Evolutionary conservation across 192 early-diverging fungal species (phyloP), one percentile per base, ranked within the genome.

Genomic region (Dissophora ornata): DNA sequence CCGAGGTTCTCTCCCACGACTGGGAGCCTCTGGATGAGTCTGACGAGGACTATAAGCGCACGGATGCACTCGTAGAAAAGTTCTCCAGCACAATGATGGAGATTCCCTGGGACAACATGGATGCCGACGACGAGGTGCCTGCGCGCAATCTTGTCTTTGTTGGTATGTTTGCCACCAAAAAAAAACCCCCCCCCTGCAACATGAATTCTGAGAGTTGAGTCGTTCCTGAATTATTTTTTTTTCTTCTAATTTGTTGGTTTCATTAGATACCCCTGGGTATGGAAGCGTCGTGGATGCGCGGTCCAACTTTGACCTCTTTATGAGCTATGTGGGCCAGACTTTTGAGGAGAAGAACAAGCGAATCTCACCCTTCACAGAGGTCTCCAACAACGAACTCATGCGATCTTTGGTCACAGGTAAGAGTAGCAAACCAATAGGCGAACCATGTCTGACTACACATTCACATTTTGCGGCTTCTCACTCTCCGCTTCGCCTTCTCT

Each of bases 61-160:
- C 73, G 9, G 73, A 67, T 16, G 30, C 45, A 0, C 64, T 77
- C 7, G 30, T 61, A 3, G 73, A 77, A 62, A 77, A 67, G 53
- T 61, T 67, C 32, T 67, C 73, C 16, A 67, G 64, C 30, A 77
- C 73, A 19, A 77, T 77, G 73, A 77, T 77, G 73, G 73, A 77
- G 59, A 77, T 77, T 48, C 73, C 73, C 2, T 77, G 73, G 73
- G 64, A 77, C 40, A 67, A 77, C 47, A 77, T 77, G 73, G 73
- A 77, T 51, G 57, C 63, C 1, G 73, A 77, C 48, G 73, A 77
- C 40, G 73, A 77, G 19, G 65, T 77, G n/a, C 73, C 73, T 30
- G 73, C 73, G 1, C 63, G 73, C 12, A 77, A 77, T 59, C 59
- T 77, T 2, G 64, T 77, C 42, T 77, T 77, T 67, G 52, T 77